phyloP scores from a whole-genome alignment of 192 early-diverging fungal genomes.

The Linnemannia exigua region DNA sequence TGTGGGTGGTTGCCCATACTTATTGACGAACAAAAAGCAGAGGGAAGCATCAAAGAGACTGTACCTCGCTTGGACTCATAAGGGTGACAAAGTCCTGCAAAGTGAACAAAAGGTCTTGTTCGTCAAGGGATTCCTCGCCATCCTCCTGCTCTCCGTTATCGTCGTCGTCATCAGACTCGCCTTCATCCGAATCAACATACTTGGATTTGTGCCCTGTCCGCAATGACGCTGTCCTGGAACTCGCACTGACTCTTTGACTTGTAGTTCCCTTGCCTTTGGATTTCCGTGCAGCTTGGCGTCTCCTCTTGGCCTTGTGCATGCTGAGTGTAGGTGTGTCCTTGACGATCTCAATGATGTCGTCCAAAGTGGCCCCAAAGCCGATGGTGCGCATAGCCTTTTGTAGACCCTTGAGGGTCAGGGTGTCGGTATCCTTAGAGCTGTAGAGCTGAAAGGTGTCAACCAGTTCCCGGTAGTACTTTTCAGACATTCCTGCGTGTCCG shows the following conservation, averaged over 20 bases:
- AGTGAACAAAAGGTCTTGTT: constrained; percentile 20
- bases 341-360: constrained; percentile 39
- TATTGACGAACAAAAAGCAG: not conserved
- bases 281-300: not conserved
- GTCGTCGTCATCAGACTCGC: not conserved
- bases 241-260: constrained; percentile 1
- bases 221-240: constrained; percentile 14
- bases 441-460: constrained; percentile 34
- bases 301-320: constrained; percentile 18
- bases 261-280: not conserved
- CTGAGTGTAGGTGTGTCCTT: constrained; percentile 27
- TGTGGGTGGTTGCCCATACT: not conserved
- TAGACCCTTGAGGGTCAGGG: constrained; percentile 21
- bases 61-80: constrained; percentile 40
- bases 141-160: not conserved
- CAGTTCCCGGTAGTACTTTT: constrained; percentile 34
- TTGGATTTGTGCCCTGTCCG: constrained; percentile 21
- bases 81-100: constrained; percentile 43
- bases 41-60: not conserved
- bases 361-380: constrained; percentile 37
- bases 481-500: not conserved
- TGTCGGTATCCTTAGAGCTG: constrained; percentile 22
- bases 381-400: constrained; percentile 48
- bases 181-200: constrained; percentile 39
- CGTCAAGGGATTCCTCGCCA: not conserved